Evolutionary conservation across 2,329 filamentous ascomycete species (phyloP).

Genomic region (Ramularia endophylla): DNA sequence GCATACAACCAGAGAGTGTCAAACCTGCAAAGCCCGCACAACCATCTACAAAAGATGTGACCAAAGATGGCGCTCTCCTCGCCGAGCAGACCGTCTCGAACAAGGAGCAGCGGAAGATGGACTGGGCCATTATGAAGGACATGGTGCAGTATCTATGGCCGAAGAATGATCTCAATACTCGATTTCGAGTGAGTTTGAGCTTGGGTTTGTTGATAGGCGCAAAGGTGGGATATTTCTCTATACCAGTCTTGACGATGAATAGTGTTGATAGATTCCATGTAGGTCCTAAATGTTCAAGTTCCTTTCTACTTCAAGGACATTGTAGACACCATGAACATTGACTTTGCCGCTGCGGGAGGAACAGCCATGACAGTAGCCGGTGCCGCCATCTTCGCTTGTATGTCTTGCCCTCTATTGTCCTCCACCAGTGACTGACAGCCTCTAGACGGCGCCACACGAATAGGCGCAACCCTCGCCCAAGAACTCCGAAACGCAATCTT

Average conservation of each 20-base stretch:
- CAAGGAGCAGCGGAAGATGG: conserved; percentile 88
- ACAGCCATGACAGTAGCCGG: conserved; percentile 86
- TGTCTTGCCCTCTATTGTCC: not conserved
- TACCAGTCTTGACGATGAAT: too few species aligned
- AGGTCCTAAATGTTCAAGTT: conserved; percentile 88
- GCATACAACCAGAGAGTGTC: conserved; percentile 32
- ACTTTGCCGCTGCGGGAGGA: conserved; percentile 78
- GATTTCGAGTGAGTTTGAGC: conserved; percentile 79
- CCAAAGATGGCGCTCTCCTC: conserved; percentile 53
- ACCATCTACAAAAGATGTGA: too few species aligned
- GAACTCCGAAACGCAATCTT: conserved; percentile 95
- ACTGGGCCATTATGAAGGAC: conserved; percentile 98
- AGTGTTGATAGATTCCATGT: conserved; percentile 31
- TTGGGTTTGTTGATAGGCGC: conserved; percentile 77
- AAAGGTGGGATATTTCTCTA: too few species aligned
- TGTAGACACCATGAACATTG: conserved; percentile 95
- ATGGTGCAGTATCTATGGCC: conserved; percentile 97
- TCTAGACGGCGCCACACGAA: conserved; percentile 79
- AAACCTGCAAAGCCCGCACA: conserved; percentile 27
- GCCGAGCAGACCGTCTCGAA: conserved; percentile 60
- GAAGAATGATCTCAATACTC: conserved; percentile 74
- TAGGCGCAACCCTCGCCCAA: conserved; percentile 84
- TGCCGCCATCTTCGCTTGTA: conserved; percentile 73
- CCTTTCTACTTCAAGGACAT: conserved; percentile 99
- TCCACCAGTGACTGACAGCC: conserved; percentile 1